Conservation (phyloP, 2,329 filamentous ascomycete genomes). For the Penicillium sp. region DNA sequence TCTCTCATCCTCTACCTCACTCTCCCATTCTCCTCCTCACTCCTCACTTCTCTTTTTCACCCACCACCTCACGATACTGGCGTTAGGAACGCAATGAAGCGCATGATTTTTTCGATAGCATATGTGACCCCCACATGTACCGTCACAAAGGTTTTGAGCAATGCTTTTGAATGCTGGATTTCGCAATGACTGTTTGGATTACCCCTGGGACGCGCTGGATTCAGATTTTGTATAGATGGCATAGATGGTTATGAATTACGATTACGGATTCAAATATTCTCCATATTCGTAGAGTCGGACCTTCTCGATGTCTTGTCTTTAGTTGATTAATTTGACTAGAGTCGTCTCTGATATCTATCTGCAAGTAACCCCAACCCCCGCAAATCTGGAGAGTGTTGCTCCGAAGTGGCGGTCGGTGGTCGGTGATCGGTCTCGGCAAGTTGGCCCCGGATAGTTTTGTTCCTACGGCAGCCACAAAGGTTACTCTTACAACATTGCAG, state of each 20-base stretch:
- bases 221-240: background rate
- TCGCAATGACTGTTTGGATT: background rate
- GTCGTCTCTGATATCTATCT: no score
- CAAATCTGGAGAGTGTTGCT: no score
- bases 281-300: no score
- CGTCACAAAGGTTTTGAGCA: constrained; percentile 8
- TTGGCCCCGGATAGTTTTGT: no score
- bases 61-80: background rate
- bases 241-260: constrained; percentile 6
- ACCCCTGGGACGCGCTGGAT: constrained; percentile 3
- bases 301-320: background rate
- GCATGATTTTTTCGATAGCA: background rate
- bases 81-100: constrained; percentile 4
- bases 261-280: constrained; percentile 30
- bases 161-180: constrained; percentile 2
- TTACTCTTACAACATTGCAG: no score
- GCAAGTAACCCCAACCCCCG: no score
- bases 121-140: background rate
- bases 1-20: background rate
- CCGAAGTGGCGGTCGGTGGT: no score
- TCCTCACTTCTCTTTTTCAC: background rate
- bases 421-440: no score
- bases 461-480: no score
- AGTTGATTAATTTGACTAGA: no score
- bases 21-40: constrained; percentile 1